Conservation (phyloP, 2,329 filamentous ascomycete genomes). For the Hymenoscyphus albidus region DNA sequence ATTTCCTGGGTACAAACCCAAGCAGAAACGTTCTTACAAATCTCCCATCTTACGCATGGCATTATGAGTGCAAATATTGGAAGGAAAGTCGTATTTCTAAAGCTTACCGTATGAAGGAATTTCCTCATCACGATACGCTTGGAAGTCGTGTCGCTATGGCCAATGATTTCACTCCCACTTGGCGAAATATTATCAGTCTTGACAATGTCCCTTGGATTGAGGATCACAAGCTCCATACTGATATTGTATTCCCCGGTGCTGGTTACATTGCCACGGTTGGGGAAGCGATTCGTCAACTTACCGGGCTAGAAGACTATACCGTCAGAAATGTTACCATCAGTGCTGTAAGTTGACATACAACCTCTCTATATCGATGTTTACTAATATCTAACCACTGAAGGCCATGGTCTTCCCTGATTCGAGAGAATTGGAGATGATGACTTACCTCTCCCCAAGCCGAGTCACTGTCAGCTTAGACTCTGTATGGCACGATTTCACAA, state of each 20-base stretch:
- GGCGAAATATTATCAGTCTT: conserved; percentile 31
- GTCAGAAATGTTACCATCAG: conserved; percentile 8
- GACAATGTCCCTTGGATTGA: conserved; percentile 44
- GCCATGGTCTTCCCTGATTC: conserved; percentile 27
- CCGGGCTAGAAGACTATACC: conserved; percentile 21
- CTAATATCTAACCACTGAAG: not conserved
- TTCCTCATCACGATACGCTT: conserved; percentile 38
- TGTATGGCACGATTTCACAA: conserved; percentile 32
- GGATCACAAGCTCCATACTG: conserved; percentile 47
- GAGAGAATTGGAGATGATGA: conserved; percentile 28
- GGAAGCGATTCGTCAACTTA: conserved; percentile 17
- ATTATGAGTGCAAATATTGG: conserved; percentile 49
- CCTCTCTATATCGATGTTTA: not conserved
- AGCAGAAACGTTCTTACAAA: conserved; percentile 42
- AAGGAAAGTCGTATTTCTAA: conserved; percentile 47
- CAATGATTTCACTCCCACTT: conserved; percentile 25
- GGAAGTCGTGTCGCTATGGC: conserved; percentile 26
- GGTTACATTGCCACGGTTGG: conserved; percentile 33
- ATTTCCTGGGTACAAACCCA: conserved; percentile 24
- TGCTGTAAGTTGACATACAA: not conserved
- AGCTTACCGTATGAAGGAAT: conserved; percentile 44
- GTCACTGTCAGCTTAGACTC: conserved; percentile 26
- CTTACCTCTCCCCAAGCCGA: conserved; percentile 22
- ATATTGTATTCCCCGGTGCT: conserved; percentile 47
- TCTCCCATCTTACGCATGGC: conserved; percentile 51